phyloP scores from a whole-genome alignment of 208 protist genomes.

The Dictyostelium gargantuum region DNA sequence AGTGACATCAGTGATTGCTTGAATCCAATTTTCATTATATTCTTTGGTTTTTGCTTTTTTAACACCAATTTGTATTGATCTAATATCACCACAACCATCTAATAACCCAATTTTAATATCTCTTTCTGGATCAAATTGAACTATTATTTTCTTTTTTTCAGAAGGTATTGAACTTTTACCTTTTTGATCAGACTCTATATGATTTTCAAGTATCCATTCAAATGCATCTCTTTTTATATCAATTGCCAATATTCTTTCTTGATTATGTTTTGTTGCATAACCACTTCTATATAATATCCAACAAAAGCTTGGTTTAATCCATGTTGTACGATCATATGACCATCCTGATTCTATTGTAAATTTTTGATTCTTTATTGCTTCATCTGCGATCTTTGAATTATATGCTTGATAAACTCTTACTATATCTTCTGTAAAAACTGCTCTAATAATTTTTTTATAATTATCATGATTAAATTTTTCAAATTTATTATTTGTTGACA shows the following conservation, averaged over 20 bases:
- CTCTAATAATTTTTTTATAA: conserved; percentile 18
- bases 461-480: too few species aligned
- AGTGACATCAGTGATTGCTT: conserved; percentile 3
- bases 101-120: neutral
- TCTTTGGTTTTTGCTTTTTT: neutral
- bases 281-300: neutral
- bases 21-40: conserved; percentile 30
- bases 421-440: neutral
- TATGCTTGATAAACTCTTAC: conserved; percentile 39
- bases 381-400: neutral
- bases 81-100: neutral
- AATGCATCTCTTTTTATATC: conserved; percentile 2
- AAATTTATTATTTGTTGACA: too few species aligned
- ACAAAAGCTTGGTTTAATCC: conserved; percentile 46
- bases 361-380: neutral
- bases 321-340: neutral
- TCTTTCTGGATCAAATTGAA: conserved; percentile 49
- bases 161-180: neutral
- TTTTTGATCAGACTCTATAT: neutral
- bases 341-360: neutral
- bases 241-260: conserved; percentile 32
- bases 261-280: neutral
- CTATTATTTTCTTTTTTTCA: neutral
- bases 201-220: conserved; percentile 20
- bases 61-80: conserved; percentile 46